Percentiles rank a stretch among this genome's conserved stretches.
phyloP scores from a whole-genome alignment of 495 filamentous ascomycete genomes.

The Lasiosphaeriaceae sp. region DNA sequence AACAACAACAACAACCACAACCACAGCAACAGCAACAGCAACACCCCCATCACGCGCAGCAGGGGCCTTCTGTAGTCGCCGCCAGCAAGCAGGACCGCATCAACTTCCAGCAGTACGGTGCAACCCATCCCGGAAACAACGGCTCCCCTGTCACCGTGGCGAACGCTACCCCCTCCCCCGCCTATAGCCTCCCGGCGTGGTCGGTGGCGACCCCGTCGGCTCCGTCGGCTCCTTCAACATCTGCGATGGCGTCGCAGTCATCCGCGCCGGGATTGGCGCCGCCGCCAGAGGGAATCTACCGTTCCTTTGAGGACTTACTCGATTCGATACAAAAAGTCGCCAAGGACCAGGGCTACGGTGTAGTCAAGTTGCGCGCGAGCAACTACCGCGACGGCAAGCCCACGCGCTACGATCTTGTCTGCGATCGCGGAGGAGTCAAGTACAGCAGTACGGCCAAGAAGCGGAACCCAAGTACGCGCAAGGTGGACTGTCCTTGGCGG shows the following conservation, averaged over 20 bases:
- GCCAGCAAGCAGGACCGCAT: constrained; percentile 25
- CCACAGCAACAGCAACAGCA: constrained; percentile 12
- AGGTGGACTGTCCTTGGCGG: constrained; percentile 50
- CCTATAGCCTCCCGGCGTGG: constrained; percentile 25
- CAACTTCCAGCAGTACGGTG: constrained; percentile 30
- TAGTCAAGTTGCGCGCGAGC: constrained; percentile 49
- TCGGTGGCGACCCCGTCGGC: constrained; percentile 22
- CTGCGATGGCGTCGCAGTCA: constrained; percentile 31
- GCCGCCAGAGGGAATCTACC: constrained; percentile 45
- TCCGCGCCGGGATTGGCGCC: constrained; percentile 36
- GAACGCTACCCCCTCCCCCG: constrained; percentile 26
- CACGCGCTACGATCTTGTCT: constrained; percentile 49
- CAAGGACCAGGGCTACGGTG: constrained; percentile 47
- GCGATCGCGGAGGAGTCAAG: constrained; percentile 50
- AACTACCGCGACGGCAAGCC: constrained; percentile 50
- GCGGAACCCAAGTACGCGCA: constrained; percentile 49
- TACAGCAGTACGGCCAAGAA: constrained; percentile 52
- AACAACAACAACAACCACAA: constrained; percentile 14
- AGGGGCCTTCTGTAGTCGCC: constrained; percentile 16
- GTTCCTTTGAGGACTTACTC: constrained; percentile 43
- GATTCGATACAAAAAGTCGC: constrained; percentile 39
- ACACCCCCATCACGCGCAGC: constrained; percentile 19
- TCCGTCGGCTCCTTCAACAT: constrained; percentile 21
- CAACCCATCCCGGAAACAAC: constrained; percentile 29
- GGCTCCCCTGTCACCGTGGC: constrained; percentile 34